Base-by-base conservation (phyloP, 169 alveolate species). In the Plasmodium gonderi region DNA sequence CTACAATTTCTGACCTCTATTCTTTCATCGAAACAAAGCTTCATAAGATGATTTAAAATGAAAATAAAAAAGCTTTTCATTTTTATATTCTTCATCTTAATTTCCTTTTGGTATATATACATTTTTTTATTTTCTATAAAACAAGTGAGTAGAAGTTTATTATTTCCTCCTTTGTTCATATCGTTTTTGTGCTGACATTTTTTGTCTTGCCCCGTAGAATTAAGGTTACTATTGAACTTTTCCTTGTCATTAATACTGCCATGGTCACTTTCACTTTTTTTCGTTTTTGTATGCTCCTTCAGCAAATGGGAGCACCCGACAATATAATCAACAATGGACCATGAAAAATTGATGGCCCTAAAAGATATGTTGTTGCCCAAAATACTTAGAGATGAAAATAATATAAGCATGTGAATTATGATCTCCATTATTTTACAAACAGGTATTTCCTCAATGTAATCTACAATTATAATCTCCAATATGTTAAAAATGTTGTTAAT, bases 1-100 rank as follows among this genome's bases (percentile, higher is more conserved):
- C 93, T 87, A 67, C 93, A 87, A 51, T 87, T 87, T 38, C 93
- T 29, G 31, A 87, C 93, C 68, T 87, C 93, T 75, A 87, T 87
- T 38, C 93, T 87, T 87, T 87, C 93, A 78, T 87, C 93, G 26
- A 87, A 87, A 68, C 93, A 87, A 2, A 87, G 60, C 23, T 87
- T 87, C 93, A 75, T 75, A 74, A 87, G 68, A n/a, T 87, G 60
- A 76, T 87, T 75, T 78, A 87, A 87, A 75, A 87, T 87, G 51
- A 87, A 87, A 33, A 75, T 87, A 51, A 87, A 87, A 54, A 87
- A 75, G 36, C 87, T 87, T 87, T 87, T 87, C 89, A 87, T 74
- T 87, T 75, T 87, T 38, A 87, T 87, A 78, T 87, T 87, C 45
- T 60, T 87, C 93, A 87, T 87, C 68, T 87, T 87, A 36, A 87